Conservation (phyloP, 169 alveolate species). For the Plasmodium billcollinsi region DNA sequence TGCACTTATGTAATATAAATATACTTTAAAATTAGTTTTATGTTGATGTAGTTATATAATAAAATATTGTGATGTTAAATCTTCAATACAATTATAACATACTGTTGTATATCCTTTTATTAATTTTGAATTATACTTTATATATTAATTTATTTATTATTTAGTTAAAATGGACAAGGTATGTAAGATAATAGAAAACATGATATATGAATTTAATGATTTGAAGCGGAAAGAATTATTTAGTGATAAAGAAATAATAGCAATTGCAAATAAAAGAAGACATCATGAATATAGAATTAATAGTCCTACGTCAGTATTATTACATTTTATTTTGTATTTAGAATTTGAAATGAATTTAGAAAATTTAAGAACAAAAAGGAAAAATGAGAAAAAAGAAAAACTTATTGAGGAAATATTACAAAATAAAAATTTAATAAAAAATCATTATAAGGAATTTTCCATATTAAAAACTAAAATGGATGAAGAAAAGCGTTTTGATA, state of each 20-base stretch:
- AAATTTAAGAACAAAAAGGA: constrained; percentile 53
- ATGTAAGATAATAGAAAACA: constrained; percentile 47
- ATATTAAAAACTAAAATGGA: constrained; percentile 24
- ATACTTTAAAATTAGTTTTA: too few relatives aligned
- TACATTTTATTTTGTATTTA: constrained; percentile 45
- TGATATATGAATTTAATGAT: constrained; percentile 53
- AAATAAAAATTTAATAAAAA: constrained; percentile 41
- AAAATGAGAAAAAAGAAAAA: constrained; percentile 28
- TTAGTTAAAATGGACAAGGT: constrained; percentile 25
- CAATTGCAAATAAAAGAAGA: constrained; percentile 65
- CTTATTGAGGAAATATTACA: constrained; percentile 27
- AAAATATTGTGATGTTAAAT: too few relatives aligned
- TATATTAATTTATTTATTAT: too few relatives aligned
- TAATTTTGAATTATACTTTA: too few relatives aligned
- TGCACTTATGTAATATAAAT: too few relatives aligned
- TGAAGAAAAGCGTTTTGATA: constrained; percentile 18
- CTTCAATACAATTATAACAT: too few relatives aligned
- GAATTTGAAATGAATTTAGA: constrained; percentile 62
- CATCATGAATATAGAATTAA: constrained; percentile 60
- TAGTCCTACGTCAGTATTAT: constrained; percentile 21
- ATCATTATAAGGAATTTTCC: constrained; percentile 2
- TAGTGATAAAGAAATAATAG: constrained; percentile 31
- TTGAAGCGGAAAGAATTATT: constrained; percentile 43
- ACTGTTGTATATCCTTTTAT: too few relatives aligned
- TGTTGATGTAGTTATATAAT: too few relatives aligned